phyloP scores from a whole-genome alignment of 164 flowering plant species.

The Santalum album region DNA sequence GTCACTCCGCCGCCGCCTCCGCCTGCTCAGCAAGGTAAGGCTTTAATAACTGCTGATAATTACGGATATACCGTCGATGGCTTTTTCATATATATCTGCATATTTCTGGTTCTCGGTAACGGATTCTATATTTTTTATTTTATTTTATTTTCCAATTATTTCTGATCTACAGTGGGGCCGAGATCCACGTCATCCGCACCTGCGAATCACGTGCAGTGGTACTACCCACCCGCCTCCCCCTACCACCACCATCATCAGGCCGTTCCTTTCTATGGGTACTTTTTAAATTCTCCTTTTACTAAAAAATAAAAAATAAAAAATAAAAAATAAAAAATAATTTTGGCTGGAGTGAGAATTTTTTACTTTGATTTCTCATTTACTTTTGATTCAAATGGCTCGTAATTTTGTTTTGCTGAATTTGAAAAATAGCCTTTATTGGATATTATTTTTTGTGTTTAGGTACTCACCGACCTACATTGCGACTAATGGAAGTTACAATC shows the following conservation, averaged over 20 bases:
- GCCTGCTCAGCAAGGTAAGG: constrained; percentile 3
- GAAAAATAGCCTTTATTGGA: too few relatives aligned
- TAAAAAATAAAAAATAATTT: too few relatives aligned
- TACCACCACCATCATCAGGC: constrained; percentile 24
- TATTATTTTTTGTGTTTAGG: too few relatives aligned
- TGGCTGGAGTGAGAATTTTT: too few relatives aligned
- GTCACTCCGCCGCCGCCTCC: constrained; percentile 19
- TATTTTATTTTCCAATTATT: too few relatives aligned
- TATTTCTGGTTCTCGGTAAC: background rate
- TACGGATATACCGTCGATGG: background rate
- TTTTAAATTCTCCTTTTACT: background rate
- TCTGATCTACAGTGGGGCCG: constrained; percentile 25
- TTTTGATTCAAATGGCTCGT: background rate
- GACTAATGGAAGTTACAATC: constrained; percentile 50
- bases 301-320: too few relatives aligned
- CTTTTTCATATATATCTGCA: background rate
- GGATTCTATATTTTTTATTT: too few relatives aligned
- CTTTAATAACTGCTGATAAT: too few relatives aligned
- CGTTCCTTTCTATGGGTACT: constrained; percentile 68
- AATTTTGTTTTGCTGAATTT: too few relatives aligned
- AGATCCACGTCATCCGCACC: constrained; percentile 35
- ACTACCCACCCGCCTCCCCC: constrained; percentile 46
- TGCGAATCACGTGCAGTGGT: constrained; percentile 65
- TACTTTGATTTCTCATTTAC: background rate
- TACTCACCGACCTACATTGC: constrained; percentile 63